Evolutionary conservation across 2,329 filamentous ascomycete genomes (phyloP).

Genomic region (Aspergillus calidoustus): DNA sequence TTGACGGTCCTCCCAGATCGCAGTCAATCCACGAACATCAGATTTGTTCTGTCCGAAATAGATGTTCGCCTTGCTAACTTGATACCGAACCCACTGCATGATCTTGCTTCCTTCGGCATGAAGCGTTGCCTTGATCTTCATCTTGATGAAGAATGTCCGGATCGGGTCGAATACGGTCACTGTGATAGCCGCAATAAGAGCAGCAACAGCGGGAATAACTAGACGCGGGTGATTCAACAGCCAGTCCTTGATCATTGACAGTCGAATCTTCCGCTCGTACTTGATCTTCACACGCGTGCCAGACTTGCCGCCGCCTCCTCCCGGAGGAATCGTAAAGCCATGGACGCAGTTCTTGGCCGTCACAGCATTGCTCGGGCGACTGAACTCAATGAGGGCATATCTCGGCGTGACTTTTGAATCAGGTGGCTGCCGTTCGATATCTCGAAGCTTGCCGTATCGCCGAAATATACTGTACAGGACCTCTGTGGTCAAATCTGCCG

Average conservation of each 20-base stretch:
- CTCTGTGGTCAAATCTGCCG: conserved; percentile 83
- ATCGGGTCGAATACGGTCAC: conserved; percentile 94
- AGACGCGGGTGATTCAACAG: conserved; percentile 83
- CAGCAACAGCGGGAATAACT: conserved; percentile 80
- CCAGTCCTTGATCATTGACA: conserved; percentile 85
- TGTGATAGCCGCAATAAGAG: conserved; percentile 78
- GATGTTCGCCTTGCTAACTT: conserved; percentile 54
- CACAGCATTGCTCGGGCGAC: conserved; percentile 72
- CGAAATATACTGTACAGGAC: conserved; percentile 85
- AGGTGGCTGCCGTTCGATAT: conserved; percentile 79
- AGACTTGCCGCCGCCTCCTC: conserved; percentile 71
- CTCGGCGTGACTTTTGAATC: conserved; percentile 85
- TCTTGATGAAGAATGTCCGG: conserved; percentile 87
- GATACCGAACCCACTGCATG: conserved; percentile 80
- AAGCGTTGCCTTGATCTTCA: conserved; percentile 79
- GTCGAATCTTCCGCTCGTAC: conserved; percentile 79
- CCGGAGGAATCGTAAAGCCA: conserved; percentile 72
- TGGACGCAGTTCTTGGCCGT: conserved; percentile 94
- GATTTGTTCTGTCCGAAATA: conserved; percentile 53
- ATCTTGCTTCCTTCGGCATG: conserved; percentile 73
- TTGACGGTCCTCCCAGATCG: conserved; percentile 86
- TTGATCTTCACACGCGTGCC: conserved; percentile 80
- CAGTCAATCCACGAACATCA: conserved; percentile 72
- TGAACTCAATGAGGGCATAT: conserved; percentile 80
- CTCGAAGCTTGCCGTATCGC: conserved; percentile 84